Evolutionary conservation across 805 yeast genomes (phyloP).

Genomic region (Ogataea wickerhamii): DNA sequence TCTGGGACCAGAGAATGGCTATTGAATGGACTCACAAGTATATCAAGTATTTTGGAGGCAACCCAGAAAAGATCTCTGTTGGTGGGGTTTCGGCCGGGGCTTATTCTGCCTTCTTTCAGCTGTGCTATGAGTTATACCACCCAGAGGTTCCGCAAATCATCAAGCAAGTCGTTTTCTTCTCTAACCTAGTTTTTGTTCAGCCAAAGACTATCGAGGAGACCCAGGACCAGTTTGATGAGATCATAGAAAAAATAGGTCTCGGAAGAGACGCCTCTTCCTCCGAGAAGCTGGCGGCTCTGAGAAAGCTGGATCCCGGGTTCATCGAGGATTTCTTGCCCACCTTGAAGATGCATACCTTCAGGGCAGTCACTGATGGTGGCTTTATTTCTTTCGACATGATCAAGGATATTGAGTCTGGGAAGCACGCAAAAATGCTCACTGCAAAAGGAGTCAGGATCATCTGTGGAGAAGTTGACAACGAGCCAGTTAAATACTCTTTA

Average conservation of each 20-base stretch:
- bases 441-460: constrained; percentile 22
- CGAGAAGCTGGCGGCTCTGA: constrained; percentile 5
- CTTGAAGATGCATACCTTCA: constrained; percentile 25
- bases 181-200: constrained; percentile 37
- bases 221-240: constrained; percentile 36
- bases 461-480: constrained; percentile 36
- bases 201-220: constrained; percentile 37
- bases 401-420: constrained; percentile 31
- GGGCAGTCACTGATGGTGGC: constrained; percentile 39
- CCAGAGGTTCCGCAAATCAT: constrained; percentile 38
- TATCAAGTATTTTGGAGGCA: constrained; percentile 46
- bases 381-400: constrained; percentile 33
- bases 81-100: constrained; percentile 50
- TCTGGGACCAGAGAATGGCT: constrained; percentile 46
- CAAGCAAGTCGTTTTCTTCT: constrained; percentile 33
- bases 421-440: constrained; percentile 24
- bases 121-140: constrained; percentile 41
- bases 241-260: constrained; percentile 24
- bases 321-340: constrained; percentile 23
- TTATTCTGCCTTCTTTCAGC: constrained; percentile 38
- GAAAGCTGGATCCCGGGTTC: constrained; percentile 6
- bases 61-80: constrained; percentile 38
- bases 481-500: constrained; percentile 30
- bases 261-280: constrained; percentile 1
- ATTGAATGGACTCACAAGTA: constrained; percentile 43